These are phyloP conservation scores for Neurospora sp. DNA, from an alignment of 2,329 filamentous ascomycete genomes.

Conservation along the genomic window DNA sequence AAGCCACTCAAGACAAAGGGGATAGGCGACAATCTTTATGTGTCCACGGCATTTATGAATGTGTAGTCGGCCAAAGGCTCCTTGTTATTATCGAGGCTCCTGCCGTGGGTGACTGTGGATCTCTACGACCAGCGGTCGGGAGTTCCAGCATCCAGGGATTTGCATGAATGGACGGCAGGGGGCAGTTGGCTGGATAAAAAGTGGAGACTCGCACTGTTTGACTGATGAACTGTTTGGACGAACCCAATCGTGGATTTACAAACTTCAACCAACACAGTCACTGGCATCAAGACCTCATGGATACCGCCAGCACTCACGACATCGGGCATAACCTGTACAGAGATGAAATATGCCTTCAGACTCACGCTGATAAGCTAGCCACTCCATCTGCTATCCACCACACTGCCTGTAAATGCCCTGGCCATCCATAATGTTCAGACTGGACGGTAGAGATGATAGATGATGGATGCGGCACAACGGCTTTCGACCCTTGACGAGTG, in stretches of 20 bases:
- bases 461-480: not conserved
- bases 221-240: not conserved
- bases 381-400: not conserved
- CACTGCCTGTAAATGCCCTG: not conserved
- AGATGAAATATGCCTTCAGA: not conserved
- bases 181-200: not conserved
- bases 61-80: not conserved
- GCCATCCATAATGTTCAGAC: not conserved
- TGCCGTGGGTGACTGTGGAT: not conserved
- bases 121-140: not conserved
- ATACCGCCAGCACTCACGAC: not conserved
- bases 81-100: not conserved
- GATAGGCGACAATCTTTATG: not conserved
- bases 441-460: not conserved
- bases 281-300: not conserved
- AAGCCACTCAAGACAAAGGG: not conserved
- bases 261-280: not conserved
- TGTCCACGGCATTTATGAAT: not conserved
- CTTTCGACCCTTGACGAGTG: not conserved
- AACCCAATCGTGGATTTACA: not conserved
- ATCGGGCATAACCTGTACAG: not conserved
- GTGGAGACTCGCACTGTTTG: not conserved
- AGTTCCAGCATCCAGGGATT: not conserved
- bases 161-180: not conserved
- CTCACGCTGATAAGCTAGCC: not conserved